These are phyloP conservation scores for Salix purpurea DNA, from an alignment of 345 rosid genomes.

Conservation along the genomic window DNA sequence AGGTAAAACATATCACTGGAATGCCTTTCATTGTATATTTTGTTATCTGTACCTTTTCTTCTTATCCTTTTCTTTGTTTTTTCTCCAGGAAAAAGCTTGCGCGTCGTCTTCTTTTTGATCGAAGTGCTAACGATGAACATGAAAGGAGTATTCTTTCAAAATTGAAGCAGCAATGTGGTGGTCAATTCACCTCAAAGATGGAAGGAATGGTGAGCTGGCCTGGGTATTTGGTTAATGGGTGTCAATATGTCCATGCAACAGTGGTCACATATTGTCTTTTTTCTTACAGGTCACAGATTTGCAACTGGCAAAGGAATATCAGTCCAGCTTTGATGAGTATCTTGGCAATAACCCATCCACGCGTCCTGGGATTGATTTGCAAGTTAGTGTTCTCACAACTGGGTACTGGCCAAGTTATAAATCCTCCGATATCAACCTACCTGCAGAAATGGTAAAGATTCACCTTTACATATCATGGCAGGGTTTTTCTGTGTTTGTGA, in stretches of 20 bases:
- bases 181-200: constrained; percentile 68
- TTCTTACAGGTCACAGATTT: constrained; percentile 65
- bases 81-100: constrained; percentile 70
- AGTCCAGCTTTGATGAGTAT: constrained; percentile 63
- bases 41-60: not conserved
- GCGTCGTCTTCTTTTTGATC: constrained; percentile 61
- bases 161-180: constrained; percentile 66
- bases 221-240: not conserved
- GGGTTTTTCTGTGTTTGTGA: not conserved
- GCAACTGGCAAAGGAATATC: constrained; percentile 83
- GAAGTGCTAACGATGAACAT: constrained; percentile 67
- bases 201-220: constrained; percentile 66
- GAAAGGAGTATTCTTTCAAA: constrained; percentile 75
- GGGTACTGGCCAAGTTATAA: constrained; percentile 95
- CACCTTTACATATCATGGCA: not conserved
- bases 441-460: constrained; percentile 66
- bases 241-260: not conserved
- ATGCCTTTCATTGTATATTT: not conserved
- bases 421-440: constrained; percentile 72
- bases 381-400: constrained; percentile 82
- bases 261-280: not conserved
- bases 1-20: constrained; percentile 34
- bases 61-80: not conserved
- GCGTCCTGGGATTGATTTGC: constrained; percentile 70
- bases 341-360: constrained; percentile 47